Evolutionary conservation across 352 stramenopile genomes (phyloP).

Genomic region (Aphanomyces stellatus): DNA sequence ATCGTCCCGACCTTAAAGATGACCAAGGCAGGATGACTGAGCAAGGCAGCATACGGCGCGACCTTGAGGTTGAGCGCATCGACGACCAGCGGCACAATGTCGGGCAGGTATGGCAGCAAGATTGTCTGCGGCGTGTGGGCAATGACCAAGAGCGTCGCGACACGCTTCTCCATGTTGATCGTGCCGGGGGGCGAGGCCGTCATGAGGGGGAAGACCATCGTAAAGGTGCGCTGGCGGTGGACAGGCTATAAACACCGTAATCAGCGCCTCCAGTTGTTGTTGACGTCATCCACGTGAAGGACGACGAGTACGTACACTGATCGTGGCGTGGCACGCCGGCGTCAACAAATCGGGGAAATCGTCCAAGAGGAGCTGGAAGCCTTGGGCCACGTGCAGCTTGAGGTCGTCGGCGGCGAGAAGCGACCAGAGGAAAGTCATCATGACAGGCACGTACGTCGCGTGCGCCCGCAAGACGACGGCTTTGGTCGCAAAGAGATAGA

Average conservation of each 20-base stretch:
- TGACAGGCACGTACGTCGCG: conserved; percentile 52
- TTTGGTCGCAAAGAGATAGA: conserved; percentile 81
- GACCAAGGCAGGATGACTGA: conserved; percentile 66
- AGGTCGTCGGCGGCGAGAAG: conserved; percentile 44
- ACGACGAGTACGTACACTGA: conserved; percentile 41
- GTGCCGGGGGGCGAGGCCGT: conserved; percentile 35
- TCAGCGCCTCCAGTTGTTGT: background rate
- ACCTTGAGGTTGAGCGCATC: conserved; percentile 55
- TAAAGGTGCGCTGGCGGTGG: conserved; percentile 72
- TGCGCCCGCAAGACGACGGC: conserved; percentile 71
- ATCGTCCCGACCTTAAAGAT: conserved; percentile 48
- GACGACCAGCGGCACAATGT: conserved; percentile 79
- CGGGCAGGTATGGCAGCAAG: conserved; percentile 59
- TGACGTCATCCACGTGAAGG: background rate
- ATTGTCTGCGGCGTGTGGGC: conserved; percentile 72
- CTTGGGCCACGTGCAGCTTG: conserved; percentile 68
- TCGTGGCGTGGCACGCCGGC: conserved; percentile 70
- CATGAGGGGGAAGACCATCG: conserved; percentile 60
- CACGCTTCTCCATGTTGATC: conserved; percentile 30
- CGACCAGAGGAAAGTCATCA: conserved; percentile 57
- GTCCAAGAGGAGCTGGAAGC: conserved; percentile 68
- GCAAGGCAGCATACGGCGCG: conserved; percentile 32
- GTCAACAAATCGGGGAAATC: conserved; percentile 76
- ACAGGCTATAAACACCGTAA: conserved; percentile 49
- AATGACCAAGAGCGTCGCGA: conserved; percentile 70